phyloP scores from a whole-genome alignment of 345 rosid genomes.

The Theobroma cacao region DNA sequence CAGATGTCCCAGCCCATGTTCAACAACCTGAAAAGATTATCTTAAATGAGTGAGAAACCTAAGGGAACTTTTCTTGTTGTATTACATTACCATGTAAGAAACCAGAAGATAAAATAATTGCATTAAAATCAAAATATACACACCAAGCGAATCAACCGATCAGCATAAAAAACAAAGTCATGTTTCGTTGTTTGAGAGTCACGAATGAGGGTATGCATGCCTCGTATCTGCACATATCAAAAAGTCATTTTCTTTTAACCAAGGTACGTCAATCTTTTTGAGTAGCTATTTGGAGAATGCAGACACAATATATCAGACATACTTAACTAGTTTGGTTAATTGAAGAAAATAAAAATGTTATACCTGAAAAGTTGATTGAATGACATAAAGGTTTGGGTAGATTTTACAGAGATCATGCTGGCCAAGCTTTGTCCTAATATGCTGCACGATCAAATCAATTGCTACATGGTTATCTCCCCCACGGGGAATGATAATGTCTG shows the following conservation, averaged over 20 bases:
- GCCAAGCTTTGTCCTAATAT: slow-evolving; percentile 93
- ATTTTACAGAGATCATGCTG: slow-evolving; percentile 99
- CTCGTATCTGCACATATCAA: slow-evolving; percentile 72
- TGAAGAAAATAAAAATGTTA: slow-evolving; percentile 3
- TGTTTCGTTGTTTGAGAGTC: slow-evolving; percentile 91
- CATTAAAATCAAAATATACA: slow-evolving; percentile 20
- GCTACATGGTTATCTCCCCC: slow-evolving; percentile 99
- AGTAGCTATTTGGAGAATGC: background rate
- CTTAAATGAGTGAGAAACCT: slow-evolving; percentile 12
- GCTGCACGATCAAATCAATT: slow-evolving; percentile 95
- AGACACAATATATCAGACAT: background rate
- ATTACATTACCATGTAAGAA: slow-evolving; percentile 7
- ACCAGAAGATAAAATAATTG: slow-evolving; percentile 3
- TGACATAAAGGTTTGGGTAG: slow-evolving; percentile 88
- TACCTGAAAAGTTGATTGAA: slow-evolving; percentile 99
- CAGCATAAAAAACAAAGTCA: slow-evolving; percentile 94
- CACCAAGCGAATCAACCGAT: slow-evolving; percentile 96
- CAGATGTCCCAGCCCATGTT: slow-evolving; percentile 96
- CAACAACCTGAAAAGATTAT: slow-evolving; percentile 67
- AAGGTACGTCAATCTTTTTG: background rate
- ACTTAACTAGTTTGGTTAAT: background rate
- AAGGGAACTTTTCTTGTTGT: background rate
- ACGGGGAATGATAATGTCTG: slow-evolving; percentile 98
- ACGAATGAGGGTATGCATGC: slow-evolving; percentile 99
- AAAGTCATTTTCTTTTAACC: background rate